Base-by-base conservation (phyloP, 768 basidiomycete species). In the Dioszegia crocea region DNA sequence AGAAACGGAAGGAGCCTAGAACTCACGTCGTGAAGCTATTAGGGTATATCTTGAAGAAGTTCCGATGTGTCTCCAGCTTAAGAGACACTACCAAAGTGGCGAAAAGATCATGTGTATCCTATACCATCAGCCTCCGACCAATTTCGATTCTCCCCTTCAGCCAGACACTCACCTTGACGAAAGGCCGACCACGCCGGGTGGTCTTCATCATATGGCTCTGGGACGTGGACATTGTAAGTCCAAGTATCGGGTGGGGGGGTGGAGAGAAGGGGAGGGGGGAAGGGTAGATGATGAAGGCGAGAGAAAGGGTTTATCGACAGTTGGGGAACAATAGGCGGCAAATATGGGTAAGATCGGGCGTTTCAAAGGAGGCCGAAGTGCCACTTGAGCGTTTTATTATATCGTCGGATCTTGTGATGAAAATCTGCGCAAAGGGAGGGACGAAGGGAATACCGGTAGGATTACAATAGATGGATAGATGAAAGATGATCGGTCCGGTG, bases 21-120 rank as follows among this genome's bases (percentile, higher is more conserved):
- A 83, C 91, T 68, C 61, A 97, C 92, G 93, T 96, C 54, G 91
- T 86, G 78, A 99, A 99, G 2, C 90, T 90, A 79, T 97, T 91
- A 43, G 88, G 84, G 76, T 91, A 97, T 27, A 86, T 87, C 59
- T 91, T 86, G 83, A 98, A 98, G 81, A 96, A 97, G 70, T 94
- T 91, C 64, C 94, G 89, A 78, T 97, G 91, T 12, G 86, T 85
- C 19, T 83, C 82, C 43, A 99, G 84, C 70, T 91, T 85, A 19
- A 99, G 84, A 39, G 92, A 96, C 40, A 97, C 91, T 71, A 99
- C 82, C 69, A 99, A 84, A 23, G 96, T 99, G 38, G 96, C 92
- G 71, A 96, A 98, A 36, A 99, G 85, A 80, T 99, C 96, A 64
- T 97, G 87, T 41, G 92, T 96, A 78, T 99, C 96, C 96, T 99